Evolutionary conservation across 2,329 filamentous ascomycete genomes (phyloP).

Genomic region (Iodosphaeria phyllophila): DNA sequence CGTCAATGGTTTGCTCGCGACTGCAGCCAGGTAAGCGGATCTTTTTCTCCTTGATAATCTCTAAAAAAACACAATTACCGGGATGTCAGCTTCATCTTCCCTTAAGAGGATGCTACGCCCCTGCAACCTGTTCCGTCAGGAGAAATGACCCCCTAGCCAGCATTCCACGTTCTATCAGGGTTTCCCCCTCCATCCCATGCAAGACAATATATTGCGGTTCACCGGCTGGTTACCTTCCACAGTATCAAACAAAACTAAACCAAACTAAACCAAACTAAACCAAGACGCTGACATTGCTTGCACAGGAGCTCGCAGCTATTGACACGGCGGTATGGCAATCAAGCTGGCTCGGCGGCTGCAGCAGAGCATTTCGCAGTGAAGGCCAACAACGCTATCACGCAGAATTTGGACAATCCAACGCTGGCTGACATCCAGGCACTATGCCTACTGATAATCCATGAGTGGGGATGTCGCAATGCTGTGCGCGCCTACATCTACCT

Average conservation of each 20-base stretch:
- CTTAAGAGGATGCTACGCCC: no score
- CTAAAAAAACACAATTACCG: no score
- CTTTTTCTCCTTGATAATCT: no score
- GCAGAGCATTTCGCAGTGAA: slow-evolving; percentile 41
- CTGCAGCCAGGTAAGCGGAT: slow-evolving; percentile 36
- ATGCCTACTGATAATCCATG: slow-evolving; percentile 41
- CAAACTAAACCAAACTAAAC: no score
- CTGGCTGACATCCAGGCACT: slow-evolving; percentile 42
- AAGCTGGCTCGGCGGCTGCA: slow-evolving; percentile 27
- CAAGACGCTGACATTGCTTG: no score
- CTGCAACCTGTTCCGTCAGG: no score
- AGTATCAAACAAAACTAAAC: not conserved
- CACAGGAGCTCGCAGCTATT: slow-evolving; percentile 34
- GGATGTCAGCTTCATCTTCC: no score
- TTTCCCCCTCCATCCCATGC: no score
- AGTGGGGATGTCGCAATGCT: slow-evolving; percentile 42
- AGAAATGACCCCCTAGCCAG: no score
- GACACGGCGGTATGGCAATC: slow-evolving; percentile 39
- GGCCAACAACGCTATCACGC: slow-evolving; percentile 35
- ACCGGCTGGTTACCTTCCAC: no score
- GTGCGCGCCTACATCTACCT: slow-evolving; percentile 45
- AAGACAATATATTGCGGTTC: no score
- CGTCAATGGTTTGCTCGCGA: slow-evolving; percentile 37
- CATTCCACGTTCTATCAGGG: no score
- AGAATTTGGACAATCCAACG: slow-evolving; percentile 37